A percentile compares a stretch with the other conserved stretches of the same genome.
phyloP scores from a whole-genome alignment of 2,329 filamentous ascomycete species.

The Monilinia fructigena region DNA sequence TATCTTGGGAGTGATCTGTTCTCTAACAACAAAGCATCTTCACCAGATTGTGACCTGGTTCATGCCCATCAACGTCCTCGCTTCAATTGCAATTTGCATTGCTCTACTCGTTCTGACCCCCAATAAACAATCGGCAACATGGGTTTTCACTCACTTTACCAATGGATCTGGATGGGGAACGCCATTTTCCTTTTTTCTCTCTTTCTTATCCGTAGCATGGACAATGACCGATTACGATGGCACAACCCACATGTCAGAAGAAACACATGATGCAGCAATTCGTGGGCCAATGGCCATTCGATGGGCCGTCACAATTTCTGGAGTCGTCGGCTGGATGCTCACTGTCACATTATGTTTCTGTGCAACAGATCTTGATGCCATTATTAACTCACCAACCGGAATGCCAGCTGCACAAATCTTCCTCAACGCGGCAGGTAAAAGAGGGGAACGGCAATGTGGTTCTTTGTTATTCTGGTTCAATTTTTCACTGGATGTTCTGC shows the following conservation, averaged over 20 bases:
- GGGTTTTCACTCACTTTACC: constrained; percentile 60
- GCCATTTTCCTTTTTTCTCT: constrained; percentile 59
- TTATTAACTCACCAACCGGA: constrained; percentile 57
- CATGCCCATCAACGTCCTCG: constrained; percentile 62
- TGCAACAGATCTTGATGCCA: constrained; percentile 55
- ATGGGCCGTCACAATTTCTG: constrained; percentile 58
- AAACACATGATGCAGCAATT: constrained; percentile 62
- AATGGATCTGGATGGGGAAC: constrained; percentile 63
- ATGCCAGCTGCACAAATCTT: constrained; percentile 60
- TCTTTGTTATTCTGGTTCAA: constrained; percentile 61
- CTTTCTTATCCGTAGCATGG: constrained; percentile 56
- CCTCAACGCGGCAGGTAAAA: constrained; percentile 57
- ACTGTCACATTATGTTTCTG: constrained; percentile 65
- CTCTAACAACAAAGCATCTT: constrained; percentile 57
- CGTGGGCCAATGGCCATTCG: constrained; percentile 59
- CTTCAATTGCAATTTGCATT: constrained; percentile 59
- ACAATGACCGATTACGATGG: constrained; percentile 70
- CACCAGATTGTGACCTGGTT: constrained; percentile 63
- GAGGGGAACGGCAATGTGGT: constrained; percentile 60
- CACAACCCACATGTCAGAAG: constrained; percentile 67
- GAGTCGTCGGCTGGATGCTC: constrained; percentile 59
- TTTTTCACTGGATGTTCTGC: constrained; percentile 63
- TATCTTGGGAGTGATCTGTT: constrained; percentile 57
- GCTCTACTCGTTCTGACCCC: constrained; percentile 57
- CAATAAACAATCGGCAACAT: constrained; percentile 56